phyloP scores from a whole-genome alignment of 441 rosid species.

The Populus hybrid region DNA sequence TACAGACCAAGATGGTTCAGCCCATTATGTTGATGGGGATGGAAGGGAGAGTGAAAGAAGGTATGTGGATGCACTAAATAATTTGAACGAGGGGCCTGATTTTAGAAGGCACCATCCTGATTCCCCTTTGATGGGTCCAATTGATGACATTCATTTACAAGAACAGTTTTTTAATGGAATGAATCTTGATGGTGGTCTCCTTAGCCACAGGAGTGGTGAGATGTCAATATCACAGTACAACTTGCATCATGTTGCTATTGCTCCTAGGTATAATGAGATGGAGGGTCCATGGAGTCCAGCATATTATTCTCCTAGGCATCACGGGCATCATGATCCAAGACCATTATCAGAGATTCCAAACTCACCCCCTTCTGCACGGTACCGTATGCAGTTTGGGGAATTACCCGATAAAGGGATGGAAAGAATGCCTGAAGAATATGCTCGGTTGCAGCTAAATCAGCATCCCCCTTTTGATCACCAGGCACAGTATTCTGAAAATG shows the following conservation, averaged over 20 bases:
- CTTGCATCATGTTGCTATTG: conserved; percentile 65
- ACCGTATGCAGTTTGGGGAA: conserved; percentile 65
- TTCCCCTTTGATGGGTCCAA: conserved; percentile 43
- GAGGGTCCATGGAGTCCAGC: conserved; percentile 93
- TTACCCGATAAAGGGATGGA: conserved; percentile 56
- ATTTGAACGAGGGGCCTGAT: conserved; percentile 64
- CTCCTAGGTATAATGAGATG: conserved; percentile 72
- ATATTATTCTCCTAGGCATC: conserved; percentile 82
- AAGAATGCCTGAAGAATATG: conserved; percentile 70
- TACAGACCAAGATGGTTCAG: conserved; percentile 60
- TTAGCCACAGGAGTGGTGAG: conserved; percentile 51
- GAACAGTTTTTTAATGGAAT: conserved; percentile 62
- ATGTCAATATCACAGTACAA: conserved; percentile 51
- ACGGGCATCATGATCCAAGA: conserved; percentile 76
- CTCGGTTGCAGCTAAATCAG: conserved; percentile 49
- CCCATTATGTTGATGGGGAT: conserved; percentile 69
- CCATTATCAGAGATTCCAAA: conserved; percentile 57
- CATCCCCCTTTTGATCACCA: conserved; percentile 60
- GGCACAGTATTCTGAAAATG: conserved; percentile 58
- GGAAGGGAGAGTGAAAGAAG: conserved; percentile 89
- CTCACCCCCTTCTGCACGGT: conserved; percentile 76
- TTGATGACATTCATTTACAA: conserved; percentile 52
- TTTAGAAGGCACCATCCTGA: conserved; percentile 63
- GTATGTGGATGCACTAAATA: conserved; percentile 94
- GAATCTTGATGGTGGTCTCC: conserved; percentile 54